phyloP scores from a whole-genome alignment of 495 filamentous ascomycete genomes.

The Astrothelium macrocarpum region DNA sequence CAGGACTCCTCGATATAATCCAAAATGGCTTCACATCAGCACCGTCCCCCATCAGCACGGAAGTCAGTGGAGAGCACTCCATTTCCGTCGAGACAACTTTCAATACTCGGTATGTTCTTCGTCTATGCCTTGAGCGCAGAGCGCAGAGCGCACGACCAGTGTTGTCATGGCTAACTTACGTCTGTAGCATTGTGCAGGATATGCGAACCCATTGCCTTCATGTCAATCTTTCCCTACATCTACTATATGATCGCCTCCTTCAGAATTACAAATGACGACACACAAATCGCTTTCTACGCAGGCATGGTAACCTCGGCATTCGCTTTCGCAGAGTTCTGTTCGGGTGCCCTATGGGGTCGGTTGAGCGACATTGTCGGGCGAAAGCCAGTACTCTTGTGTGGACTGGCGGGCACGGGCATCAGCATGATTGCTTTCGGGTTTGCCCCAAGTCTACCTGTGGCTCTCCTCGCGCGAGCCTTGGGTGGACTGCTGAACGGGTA shows the following conservation, averaged over 20 bases:
- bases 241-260: slow-evolving; percentile 97
- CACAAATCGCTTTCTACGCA: slow-evolving; percentile 80
- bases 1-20: neutral
- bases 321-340: slow-evolving; percentile 88
- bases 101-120: slow-evolving; percentile 20
- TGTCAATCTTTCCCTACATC: slow-evolving; percentile 98
- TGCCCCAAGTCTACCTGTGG: slow-evolving; percentile 69
- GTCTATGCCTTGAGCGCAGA: neutral
- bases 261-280: slow-evolving; percentile 65
- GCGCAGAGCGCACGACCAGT: neutral
- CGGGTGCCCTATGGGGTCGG: slow-evolving; percentile 83
- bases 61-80: neutral
- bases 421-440: slow-evolving; percentile 95
- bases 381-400: slow-evolving; percentile 84
- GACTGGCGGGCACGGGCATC: slow-evolving; percentile 77
- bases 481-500: slow-evolving; percentile 90
- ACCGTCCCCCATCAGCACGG: neutral
- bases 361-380: slow-evolving; percentile 87
- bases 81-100: slow-evolving; percentile 15
- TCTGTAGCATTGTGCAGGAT: slow-evolving; percentile 76
- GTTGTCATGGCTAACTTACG: neutral
- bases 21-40: neutral
- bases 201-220: slow-evolving; percentile 98
- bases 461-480: slow-evolving; percentile 76
- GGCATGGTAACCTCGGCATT: slow-evolving; percentile 97